phyloP scores from a whole-genome alignment of 805 yeast genomes.

The Candida wancherniae region DNA sequence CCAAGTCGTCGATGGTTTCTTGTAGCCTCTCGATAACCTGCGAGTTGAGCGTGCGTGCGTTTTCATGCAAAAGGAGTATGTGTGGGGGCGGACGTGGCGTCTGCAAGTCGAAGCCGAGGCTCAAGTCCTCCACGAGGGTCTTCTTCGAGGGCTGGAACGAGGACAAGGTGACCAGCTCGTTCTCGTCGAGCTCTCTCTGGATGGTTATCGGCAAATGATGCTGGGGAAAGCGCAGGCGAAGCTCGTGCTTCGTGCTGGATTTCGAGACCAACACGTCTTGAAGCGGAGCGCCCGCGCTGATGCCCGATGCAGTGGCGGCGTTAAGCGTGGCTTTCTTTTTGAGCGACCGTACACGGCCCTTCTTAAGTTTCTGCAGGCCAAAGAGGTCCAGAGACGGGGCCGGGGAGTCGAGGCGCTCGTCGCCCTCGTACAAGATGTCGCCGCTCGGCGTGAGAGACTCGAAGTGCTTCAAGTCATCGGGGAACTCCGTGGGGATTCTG shows the following conservation, averaged over 20 bases:
- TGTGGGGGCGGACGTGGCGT: conserved; percentile 12
- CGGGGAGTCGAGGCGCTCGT: conserved; percentile 9
- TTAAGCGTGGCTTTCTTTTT: conserved; percentile 13
- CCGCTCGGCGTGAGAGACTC: conserved; percentile 18
- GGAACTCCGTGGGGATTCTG: conserved; percentile 58
- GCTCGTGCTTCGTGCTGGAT: conserved; percentile 9
- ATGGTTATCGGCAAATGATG: conserved; percentile 16
- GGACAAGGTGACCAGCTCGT: conserved; percentile 9
- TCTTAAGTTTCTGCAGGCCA: conserved; percentile 5
- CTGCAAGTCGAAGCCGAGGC: conserved; percentile 16
- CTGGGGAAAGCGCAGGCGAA: conserved; percentile 13
- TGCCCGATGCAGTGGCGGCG: conserved; percentile 7
- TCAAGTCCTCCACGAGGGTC: conserved; percentile 16
- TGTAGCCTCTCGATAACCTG: conserved; percentile 8
- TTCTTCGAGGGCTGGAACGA: conserved; percentile 18
- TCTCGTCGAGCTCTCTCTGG: conserved; percentile 12
- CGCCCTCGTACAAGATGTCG: conserved; percentile 16
- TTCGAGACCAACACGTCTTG: no score
- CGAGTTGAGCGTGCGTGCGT: conserved; percentile 10
- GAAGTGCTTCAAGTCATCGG: conserved; percentile 46
- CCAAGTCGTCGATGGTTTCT: conserved; percentile 6
- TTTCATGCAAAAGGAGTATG: conserved; percentile 10
- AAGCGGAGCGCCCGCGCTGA: background rate
- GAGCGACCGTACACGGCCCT: conserved; percentile 11
- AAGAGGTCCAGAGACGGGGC: conserved; percentile 4